Conservation (phyloP, 1,139 yeast genomes). For the Suhomyces wounanorum region DNA sequence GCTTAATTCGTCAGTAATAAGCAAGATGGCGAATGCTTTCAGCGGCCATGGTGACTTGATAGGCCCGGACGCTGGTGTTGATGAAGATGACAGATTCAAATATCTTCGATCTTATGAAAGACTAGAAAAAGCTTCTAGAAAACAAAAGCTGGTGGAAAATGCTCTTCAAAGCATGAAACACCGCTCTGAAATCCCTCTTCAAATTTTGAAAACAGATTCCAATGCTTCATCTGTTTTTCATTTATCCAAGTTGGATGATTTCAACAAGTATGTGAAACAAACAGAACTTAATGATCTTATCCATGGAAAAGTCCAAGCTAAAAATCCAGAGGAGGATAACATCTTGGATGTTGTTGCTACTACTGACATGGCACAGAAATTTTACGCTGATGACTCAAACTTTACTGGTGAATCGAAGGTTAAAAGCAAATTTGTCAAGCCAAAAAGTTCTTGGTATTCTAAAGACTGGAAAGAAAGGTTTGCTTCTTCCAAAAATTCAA, state of each 20-base stretch:
- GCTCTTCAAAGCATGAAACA: conserved; percentile 18
- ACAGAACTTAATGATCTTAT: conserved; percentile 40
- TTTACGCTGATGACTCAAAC: conserved; percentile 27
- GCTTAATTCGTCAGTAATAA: conserved; percentile 31
- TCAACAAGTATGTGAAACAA: conserved; percentile 36
- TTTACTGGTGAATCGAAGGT: conserved; percentile 14
- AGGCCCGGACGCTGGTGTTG: conserved; percentile 8
- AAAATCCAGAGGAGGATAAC: conserved; percentile 18
- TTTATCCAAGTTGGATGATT: conserved; percentile 42
- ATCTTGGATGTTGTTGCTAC: conserved; percentile 33
- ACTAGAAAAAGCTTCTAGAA: conserved; percentile 16
- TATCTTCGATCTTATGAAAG: conserved; percentile 32
- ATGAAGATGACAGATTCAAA: conserved; percentile 31
- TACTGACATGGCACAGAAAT: conserved; percentile 32
- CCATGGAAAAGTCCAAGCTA: conserved; percentile 20
- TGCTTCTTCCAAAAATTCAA: conserved; percentile 3
- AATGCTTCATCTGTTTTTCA: conserved; percentile 33
- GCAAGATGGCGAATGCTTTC: conserved; percentile 22
- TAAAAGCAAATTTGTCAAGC: conserved; percentile 11
- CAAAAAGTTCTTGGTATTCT: conserved; percentile 16
- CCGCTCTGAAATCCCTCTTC: conserved; percentile 30
- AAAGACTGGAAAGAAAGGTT: conserved; percentile 14
- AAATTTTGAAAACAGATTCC: conserved; percentile 21
- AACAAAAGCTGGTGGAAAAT: conserved; percentile 15
- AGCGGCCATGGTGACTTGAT: conserved; percentile 10